Conservation (phyloP, 2,329 filamentous ascomycete genomes). For the Cladosporium sphaerospermum region DNA sequence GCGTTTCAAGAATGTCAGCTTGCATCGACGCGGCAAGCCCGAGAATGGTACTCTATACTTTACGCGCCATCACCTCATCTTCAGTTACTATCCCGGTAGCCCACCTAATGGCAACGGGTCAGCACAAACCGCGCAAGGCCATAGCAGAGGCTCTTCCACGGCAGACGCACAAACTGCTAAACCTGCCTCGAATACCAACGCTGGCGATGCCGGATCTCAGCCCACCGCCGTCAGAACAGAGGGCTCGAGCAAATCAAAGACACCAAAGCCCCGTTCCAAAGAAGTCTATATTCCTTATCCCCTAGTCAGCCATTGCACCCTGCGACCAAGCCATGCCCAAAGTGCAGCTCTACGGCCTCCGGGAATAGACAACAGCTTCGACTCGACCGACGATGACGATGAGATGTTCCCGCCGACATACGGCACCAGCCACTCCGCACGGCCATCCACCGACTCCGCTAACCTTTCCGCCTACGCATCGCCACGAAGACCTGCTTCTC, state of each 20-base stretch:
- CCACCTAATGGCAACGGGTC: background rate
- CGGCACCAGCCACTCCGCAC: conserved; percentile 21
- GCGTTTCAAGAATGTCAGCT: conserved; percentile 54
- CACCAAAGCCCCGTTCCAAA: conserved; percentile 40
- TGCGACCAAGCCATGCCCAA: conserved; percentile 51
- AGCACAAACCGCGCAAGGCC: conserved; percentile 17
- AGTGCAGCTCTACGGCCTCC: conserved; percentile 1
- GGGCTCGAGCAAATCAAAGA: conserved; percentile 13
- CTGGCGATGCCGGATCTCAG: conserved; percentile 10
- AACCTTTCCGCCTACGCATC: conserved; percentile 20
- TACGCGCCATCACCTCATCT: conserved; percentile 59
- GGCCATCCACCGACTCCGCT: conserved; percentile 27
- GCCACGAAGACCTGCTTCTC: conserved; percentile 20
- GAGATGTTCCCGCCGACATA: conserved; percentile 25
- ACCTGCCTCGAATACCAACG: background rate
- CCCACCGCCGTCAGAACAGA: conserved; percentile 9
- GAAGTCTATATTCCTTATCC: conserved; percentile 94
- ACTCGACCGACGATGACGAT: conserved; percentile 15
- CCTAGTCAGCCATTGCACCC: conserved; percentile 74
- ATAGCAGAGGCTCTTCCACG: background rate
- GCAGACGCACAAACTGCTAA: background rate
- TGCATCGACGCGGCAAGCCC: conserved; percentile 51
- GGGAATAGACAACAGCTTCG: background rate
- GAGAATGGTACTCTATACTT: conserved; percentile 56
- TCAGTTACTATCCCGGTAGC: conserved; percentile 47